Evolutionary conservation across 2,329 filamentous ascomycete species (phyloP).

Genomic region (Beauveria scarabaeidicola): DNA sequence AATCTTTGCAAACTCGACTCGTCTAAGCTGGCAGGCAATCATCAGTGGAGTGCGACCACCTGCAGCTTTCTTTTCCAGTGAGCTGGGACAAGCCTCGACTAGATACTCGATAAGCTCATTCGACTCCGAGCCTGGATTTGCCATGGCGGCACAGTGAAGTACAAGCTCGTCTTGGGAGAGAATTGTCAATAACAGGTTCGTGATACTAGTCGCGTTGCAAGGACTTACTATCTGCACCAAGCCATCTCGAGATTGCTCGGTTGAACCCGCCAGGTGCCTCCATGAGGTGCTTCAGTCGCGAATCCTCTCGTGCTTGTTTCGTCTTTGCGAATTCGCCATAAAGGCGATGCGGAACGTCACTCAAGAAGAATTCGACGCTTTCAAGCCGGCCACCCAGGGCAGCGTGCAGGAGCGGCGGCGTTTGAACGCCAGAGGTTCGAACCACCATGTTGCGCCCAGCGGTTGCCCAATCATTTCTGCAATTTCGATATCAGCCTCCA

Average conservation of each 20-base stretch:
- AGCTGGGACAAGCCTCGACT: slow-evolving; percentile 50
- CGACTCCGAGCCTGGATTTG: slow-evolving; percentile 30
- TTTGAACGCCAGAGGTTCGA: slow-evolving; percentile 32
- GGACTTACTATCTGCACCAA: slow-evolving; percentile 48
- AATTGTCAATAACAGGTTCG: neutral
- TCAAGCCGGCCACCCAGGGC: slow-evolving; percentile 51
- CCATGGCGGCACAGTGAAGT: slow-evolving; percentile 57
- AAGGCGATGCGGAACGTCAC: slow-evolving; percentile 56
- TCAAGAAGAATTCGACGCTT: slow-evolving; percentile 67
- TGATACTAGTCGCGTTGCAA: neutral
- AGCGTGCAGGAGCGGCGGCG: slow-evolving; percentile 53
- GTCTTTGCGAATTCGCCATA: slow-evolving; percentile 61
- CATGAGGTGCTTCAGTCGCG: slow-evolving; percentile 52
- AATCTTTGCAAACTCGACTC: slow-evolving; percentile 45
- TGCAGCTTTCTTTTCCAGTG: slow-evolving; percentile 52
- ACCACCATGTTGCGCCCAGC: slow-evolving; percentile 42
- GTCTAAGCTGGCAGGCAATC: slow-evolving; percentile 52
- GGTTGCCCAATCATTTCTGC: slow-evolving; percentile 60
- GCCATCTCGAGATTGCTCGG: slow-evolving; percentile 52
- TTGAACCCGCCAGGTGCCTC: slow-evolving; percentile 55
- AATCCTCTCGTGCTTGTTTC: slow-evolving; percentile 50
- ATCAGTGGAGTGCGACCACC: slow-evolving; percentile 58
- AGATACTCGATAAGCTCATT: slow-evolving; percentile 57
- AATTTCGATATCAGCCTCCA: neutral
- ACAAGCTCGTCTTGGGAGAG: slow-evolving; percentile 39